Conservation (phyloP, 2,329 filamentous ascomycete genomes). For the Trichoderma sp. region DNA sequence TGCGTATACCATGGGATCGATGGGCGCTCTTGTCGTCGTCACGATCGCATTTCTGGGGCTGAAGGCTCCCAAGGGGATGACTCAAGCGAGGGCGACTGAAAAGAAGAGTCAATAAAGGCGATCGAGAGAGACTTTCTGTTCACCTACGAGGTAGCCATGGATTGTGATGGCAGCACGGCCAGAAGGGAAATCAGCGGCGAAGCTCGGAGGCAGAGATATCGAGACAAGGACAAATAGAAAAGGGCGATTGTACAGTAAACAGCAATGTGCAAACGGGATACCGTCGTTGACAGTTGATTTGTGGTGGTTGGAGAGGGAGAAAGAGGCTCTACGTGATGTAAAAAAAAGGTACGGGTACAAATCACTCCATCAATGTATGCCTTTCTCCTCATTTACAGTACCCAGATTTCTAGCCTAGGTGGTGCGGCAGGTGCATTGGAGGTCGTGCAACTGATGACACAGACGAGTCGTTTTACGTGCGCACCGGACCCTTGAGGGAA, state of each 20-base stretch:
- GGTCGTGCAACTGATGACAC: not conserved
- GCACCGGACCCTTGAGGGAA: not conserved
- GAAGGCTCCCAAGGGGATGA: constrained; percentile 58
- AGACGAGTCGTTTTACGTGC: not conserved
- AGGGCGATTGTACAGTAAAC: not conserved
- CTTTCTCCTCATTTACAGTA: too few relatives aligned
- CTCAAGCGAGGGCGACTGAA: constrained; percentile 26
- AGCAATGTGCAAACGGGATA: not conserved
- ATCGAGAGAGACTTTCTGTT: not conserved
- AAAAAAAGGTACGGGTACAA: too few relatives aligned
- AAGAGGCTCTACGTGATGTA: too few relatives aligned
- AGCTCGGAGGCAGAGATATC: not conserved
- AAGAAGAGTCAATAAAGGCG: constrained; percentile 33
- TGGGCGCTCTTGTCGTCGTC: constrained; percentile 76
- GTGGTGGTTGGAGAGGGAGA: too few relatives aligned
- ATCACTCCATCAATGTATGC: too few relatives aligned
- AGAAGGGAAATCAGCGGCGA: not conserved
- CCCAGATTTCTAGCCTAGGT: too few relatives aligned
- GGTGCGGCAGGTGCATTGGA: too few relatives aligned
- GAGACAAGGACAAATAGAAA: not conserved
- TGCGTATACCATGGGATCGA: constrained; percentile 79
- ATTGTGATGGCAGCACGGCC: not conserved
- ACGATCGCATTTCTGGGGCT: constrained; percentile 71
- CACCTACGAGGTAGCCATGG: not conserved
- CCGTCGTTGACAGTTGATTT: too few relatives aligned